Evolutionary conservation across 2,329 filamentous ascomycete species (phyloP).

Genomic region (Claviceps sp.): DNA sequence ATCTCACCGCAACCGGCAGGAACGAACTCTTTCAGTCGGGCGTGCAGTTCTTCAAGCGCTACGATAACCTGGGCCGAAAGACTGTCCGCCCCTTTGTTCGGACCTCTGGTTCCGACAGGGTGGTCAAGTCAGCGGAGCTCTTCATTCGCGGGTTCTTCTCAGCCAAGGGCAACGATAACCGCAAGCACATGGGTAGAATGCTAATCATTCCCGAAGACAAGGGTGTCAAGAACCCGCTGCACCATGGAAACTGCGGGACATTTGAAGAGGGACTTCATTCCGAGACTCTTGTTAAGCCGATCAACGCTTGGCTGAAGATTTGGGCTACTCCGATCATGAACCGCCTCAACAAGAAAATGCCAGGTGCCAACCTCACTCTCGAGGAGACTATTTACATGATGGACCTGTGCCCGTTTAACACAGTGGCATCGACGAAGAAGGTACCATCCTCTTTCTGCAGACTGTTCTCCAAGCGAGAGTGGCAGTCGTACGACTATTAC

Average conservation of each 20-base stretch:
- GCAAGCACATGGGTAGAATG: constrained; percentile 39
- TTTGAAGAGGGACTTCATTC: constrained; percentile 51
- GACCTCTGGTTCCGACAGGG: constrained; percentile 54
- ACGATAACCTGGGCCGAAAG: constrained; percentile 42
- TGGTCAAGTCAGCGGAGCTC: constrained; percentile 60
- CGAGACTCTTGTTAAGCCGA: constrained; percentile 33
- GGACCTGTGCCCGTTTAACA: constrained; percentile 80
- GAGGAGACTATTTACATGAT: constrained; percentile 59
- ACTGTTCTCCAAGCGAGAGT: constrained; percentile 62
- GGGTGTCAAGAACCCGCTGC: constrained; percentile 67
- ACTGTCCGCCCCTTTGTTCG: constrained; percentile 54
- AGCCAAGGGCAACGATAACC: constrained; percentile 21
- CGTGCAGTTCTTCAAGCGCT: constrained; percentile 60
- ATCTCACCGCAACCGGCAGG: constrained; percentile 54
- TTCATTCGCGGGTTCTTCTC: constrained; percentile 63
- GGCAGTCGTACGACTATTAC: constrained; percentile 69
- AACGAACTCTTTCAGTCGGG: constrained; percentile 63
- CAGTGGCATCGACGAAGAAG: constrained; percentile 45
- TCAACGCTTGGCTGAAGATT: constrained; percentile 42
- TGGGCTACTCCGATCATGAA: constrained; percentile 57
- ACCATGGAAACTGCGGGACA: constrained; percentile 54
- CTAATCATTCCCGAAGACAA: constrained; percentile 54
- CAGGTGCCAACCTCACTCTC: constrained; percentile 49
- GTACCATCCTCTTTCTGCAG: constrained; percentile 57
- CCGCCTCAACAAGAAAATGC: constrained; percentile 56